Base-by-base conservation (phyloP, 345 rosid species). In the Rhodamnia argentea region DNA sequence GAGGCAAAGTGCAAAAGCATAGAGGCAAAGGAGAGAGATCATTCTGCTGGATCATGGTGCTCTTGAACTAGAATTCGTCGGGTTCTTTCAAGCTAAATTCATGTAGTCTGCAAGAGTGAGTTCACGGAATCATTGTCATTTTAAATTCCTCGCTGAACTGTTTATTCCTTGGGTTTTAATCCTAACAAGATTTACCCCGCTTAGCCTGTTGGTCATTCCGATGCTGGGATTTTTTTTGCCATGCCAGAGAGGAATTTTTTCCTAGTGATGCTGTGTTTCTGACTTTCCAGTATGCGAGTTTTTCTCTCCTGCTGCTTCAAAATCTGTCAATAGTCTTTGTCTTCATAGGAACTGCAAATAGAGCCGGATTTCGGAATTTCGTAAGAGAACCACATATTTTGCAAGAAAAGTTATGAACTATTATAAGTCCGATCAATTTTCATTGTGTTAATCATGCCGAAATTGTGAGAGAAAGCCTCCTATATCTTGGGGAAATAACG, bases 321-420 rank as follows among this genome's bases (percentile, higher is more conserved):
- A 0, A 58, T 24, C 12, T 58, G 0, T 58, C 27, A 58, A 26
- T 58, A 0, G 26, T 26, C 29, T 26, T 58, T 27, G 29, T 58
- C 5, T 58, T 58, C 29, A 58, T 58, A 27, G 3, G 62, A 26
- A 58, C 3, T 4, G 62, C 5, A 58, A 26, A 58, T 5, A 58
- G 0, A 58, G 0, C 0, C 0, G 0, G 26, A 4, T n/a, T 10
- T 24, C 0, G 26, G 0, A 10, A 57, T 57, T 24, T 57, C 14
- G 27, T 13, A 57, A n/a, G 6, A 0, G 62, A 24, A 58, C 15
- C 62, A 58, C 26, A 2, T 58, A 5, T 58, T 58, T 11, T 5
- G 11, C 62, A 58, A 58, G 62, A 58, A 26, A 58, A 14, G n/a
- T n/a, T n/a, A 0, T 58, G 62, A 58, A 0, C 29, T 58, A 10